These are phyloP conservation scores for Xenosphaeropsis pyriputrescens DNA, from an alignment of 2,329 filamentous ascomycete genomes.

Conservation along the genomic window DNA sequence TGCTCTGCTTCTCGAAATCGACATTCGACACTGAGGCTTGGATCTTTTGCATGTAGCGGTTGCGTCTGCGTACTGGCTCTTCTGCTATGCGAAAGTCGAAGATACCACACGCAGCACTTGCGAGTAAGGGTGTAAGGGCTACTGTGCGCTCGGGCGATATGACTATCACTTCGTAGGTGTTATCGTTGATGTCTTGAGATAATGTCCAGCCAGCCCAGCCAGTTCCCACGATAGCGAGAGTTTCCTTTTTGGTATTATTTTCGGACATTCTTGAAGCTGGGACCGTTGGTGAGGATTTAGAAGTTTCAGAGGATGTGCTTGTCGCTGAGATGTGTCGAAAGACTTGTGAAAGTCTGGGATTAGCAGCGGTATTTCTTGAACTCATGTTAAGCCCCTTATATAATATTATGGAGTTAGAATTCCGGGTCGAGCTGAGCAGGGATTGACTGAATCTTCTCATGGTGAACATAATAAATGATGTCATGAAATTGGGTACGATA, in stretches of 20 bases:
- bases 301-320: too few species aligned
- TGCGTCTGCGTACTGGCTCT: constrained; percentile 23
- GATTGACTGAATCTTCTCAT: too few species aligned
- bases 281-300: too few species aligned
- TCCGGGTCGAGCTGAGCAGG: too few species aligned
- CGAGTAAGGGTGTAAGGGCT: constrained; percentile 28
- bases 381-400: too few species aligned
- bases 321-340: too few species aligned
- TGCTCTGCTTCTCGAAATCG: constrained; percentile 18
- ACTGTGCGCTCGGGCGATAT: constrained; percentile 26
- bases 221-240: constrained; percentile 19
- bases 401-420: too few species aligned
- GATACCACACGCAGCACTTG: constrained; percentile 26
- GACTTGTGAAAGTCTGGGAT: too few species aligned
- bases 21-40: constrained; percentile 24
- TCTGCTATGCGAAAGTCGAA: constrained; percentile 29
- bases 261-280: too few species aligned
- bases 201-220: constrained; percentile 25
- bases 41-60: constrained; percentile 18
- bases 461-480: too few species aligned
- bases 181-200: constrained; percentile 18
- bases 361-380: too few species aligned
- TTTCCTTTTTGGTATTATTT: constrained; percentile 2
- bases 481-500: too few species aligned
- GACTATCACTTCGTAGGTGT: constrained; percentile 22